Evolutionary conservation across 2,329 filamentous ascomycete genomes (phyloP).

Genomic region (Aureobasidium vineae): DNA sequence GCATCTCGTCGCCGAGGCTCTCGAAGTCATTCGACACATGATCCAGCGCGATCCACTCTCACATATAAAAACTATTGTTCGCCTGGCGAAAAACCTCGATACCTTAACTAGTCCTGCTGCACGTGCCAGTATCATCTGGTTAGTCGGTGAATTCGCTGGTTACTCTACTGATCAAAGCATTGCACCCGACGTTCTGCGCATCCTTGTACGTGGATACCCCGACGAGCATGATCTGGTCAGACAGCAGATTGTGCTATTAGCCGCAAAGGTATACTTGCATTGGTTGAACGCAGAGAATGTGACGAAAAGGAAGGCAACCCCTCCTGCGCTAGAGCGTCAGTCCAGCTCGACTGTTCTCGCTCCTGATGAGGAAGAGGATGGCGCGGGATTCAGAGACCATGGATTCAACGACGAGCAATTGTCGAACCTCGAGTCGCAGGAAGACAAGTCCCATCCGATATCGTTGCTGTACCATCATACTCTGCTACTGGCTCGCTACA

Average conservation of each 20-base stretch:
- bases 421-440: conserved; percentile 19
- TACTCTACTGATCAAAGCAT: conserved; percentile 80
- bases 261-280: conserved; percentile 95
- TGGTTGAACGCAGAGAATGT: conserved; percentile 65
- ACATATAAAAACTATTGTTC: conserved; percentile 81
- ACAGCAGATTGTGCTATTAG: conserved; percentile 85
- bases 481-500: conserved; percentile 82
- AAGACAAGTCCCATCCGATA: conserved; percentile 63
- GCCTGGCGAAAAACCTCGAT: conserved; percentile 87
- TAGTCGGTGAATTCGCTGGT: conserved; percentile 91
- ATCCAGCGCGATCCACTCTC: conserved; percentile 85
- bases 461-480: conserved; percentile 80
- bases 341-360: conserved; percentile 33
- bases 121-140: conserved; percentile 92
- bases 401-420: conserved; percentile 29
- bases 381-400: conserved; percentile 32
- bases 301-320: conserved; percentile 36
- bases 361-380: conserved; percentile 31
- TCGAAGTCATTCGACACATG: conserved; percentile 92
- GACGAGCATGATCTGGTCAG: conserved; percentile 84
- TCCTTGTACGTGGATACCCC: conserved; percentile 79
- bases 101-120: conserved; percentile 83
- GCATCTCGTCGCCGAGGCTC: conserved; percentile 82
- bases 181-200: conserved; percentile 85
- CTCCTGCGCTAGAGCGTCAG: conserved; percentile 27